Evolutionary conservation across 108 stramenopile species (phyloP).

Genomic region (Cyclotella kingstonii): DNA sequence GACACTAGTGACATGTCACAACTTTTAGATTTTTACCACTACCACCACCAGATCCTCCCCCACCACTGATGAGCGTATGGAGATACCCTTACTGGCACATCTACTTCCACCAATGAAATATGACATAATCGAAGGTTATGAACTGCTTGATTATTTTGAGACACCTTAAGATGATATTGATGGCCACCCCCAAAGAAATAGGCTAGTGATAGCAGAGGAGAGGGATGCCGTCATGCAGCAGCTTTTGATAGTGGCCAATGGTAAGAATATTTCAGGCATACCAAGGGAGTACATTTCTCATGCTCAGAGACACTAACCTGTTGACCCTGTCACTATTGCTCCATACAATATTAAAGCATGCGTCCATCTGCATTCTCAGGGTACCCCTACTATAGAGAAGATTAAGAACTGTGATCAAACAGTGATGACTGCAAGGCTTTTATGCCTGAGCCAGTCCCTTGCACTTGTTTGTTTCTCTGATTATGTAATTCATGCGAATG

Average conservation of each 20-base stretch:
- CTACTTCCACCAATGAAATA: too few species aligned
- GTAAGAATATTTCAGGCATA: too few species aligned
- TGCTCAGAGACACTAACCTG: conserved; percentile 88
- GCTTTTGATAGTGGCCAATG: too few species aligned
- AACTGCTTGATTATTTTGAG: too few species aligned
- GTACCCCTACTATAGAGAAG: conserved; percentile 59
- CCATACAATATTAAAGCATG: conserved; percentile 97
- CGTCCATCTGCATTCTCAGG: conserved; percentile 85
- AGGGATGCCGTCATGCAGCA: neutral
- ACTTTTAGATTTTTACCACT: too few species aligned
- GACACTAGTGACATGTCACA: too few species aligned
- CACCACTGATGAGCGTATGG: too few species aligned
- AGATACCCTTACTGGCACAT: too few species aligned
- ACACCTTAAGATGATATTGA: too few species aligned
- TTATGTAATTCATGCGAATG: conserved; percentile 92
- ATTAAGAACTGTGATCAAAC: conserved; percentile 83
- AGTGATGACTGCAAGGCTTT: conserved; percentile 95
- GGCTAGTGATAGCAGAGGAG: neutral
- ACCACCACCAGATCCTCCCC: too few species aligned
- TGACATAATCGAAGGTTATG: too few species aligned
- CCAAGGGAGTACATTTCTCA: conserved; percentile 93
- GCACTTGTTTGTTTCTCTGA: conserved; percentile 93
- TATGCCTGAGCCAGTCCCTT: conserved; percentile 93
- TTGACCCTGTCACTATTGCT: conserved; percentile 89
- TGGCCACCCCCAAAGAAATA: neutral